Percentiles rank a stretch among this genome's conserved stretches.
phyloP scores from a whole-genome alignment of 1,284 basidiomycete species.

The Fomitiporia mediterranea region DNA sequence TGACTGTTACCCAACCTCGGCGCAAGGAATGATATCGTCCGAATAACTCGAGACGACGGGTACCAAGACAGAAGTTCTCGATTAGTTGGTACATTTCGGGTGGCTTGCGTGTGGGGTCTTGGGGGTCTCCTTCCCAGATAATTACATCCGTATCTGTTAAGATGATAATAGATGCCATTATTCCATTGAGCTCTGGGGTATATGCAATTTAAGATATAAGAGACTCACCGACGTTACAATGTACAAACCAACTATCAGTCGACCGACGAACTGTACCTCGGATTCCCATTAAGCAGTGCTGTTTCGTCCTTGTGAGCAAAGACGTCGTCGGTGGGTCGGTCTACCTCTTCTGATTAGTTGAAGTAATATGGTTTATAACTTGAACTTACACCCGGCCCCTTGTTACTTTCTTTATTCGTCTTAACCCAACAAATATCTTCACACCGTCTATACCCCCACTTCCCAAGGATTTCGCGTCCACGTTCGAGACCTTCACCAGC shows the following conservation, averaged over 20 bases:
- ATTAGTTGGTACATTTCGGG: conserved; percentile 94
- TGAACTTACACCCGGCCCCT: conserved; percentile 64
- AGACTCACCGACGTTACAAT: conserved; percentile 87
- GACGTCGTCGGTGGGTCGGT: conserved; percentile 80
- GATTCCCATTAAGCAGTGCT: conserved; percentile 99
- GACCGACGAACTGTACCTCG: conserved; percentile 92
- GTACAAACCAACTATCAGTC: conserved; percentile 93
- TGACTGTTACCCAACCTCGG: conserved; percentile 90
- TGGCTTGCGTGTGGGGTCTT: conserved; percentile 81
- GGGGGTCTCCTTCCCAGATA: conserved; percentile 85
- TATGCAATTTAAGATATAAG: background rate
- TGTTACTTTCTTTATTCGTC: conserved; percentile 70
- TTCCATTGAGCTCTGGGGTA: too few relatives aligned
- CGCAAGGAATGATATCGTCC: conserved; percentile 70
- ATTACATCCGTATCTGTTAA: conserved; percentile 88
- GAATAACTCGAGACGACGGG: conserved; percentile 89
- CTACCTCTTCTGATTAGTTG: conserved; percentile 31
- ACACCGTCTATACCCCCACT: conserved; percentile 94
- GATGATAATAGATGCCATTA: background rate
- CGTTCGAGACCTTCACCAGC: conserved; percentile 88
- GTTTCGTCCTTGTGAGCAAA: conserved; percentile 83
- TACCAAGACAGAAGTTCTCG: conserved; percentile 96
- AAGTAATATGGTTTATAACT: background rate
- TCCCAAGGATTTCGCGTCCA: conserved; percentile 85
- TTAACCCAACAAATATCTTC: conserved; percentile 98